Evolutionary conservation across 2,329 filamentous ascomycete species (phyloP).

Genomic region (Hymenoscyphus albidus): DNA sequence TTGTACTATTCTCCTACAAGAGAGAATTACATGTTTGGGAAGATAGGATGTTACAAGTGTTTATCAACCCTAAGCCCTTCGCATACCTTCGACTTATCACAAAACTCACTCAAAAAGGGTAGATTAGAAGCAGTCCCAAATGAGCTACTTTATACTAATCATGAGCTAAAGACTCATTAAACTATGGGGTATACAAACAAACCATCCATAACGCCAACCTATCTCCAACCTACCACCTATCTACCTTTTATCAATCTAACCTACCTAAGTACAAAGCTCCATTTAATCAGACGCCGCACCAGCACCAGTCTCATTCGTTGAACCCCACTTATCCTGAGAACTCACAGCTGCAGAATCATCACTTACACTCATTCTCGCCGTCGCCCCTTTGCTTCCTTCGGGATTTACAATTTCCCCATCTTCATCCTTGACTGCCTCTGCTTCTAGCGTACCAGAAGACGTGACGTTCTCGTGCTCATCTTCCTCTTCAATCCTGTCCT

Average conservation of each 20-base stretch:
- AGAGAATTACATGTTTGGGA: too few species aligned
- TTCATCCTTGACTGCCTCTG: neutral
- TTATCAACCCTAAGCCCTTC: too few species aligned
- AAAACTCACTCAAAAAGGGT: neutral
- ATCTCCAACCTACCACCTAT: neutral
- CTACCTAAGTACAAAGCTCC: neutral
- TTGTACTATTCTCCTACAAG: too few species aligned
- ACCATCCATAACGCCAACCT: neutral
- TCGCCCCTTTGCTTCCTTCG: neutral
- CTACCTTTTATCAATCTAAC: neutral
- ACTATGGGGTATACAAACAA: conserved; percentile 11
- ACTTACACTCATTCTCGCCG: conserved; percentile 5
- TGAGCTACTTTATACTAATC: conserved; percentile 4
- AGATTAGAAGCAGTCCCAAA: neutral
- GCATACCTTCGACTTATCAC: neutral
- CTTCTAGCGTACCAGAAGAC: conserved; percentile 10
- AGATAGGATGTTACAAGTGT: too few species aligned
- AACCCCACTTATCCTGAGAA: conserved; percentile 28
- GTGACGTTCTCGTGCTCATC: conserved; percentile 1
- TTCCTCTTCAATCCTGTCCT: conserved; percentile 19
- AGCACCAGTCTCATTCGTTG: conserved; percentile 30
- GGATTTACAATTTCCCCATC: conserved; percentile 15
- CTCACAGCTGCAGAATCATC: conserved; percentile 10
- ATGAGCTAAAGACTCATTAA: conserved; percentile 4
- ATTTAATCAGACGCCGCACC: conserved; percentile 20